Percentiles rank a stretch among this genome's conserved stretches.
phyloP scores from a whole-genome alignment of 305 asterid genomes.

The Withania somnifera region DNA sequence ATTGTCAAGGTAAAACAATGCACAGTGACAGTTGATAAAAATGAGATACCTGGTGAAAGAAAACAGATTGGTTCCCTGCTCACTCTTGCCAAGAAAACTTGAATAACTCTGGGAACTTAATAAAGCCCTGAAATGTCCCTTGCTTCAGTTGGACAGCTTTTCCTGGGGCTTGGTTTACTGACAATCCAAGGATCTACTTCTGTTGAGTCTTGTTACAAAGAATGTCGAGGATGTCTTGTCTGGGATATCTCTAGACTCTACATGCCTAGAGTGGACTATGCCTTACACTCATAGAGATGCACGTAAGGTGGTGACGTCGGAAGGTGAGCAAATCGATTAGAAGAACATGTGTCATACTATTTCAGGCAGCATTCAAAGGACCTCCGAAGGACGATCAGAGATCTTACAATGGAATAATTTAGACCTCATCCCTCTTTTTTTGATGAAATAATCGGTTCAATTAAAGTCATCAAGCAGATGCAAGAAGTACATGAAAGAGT shows the following conservation, averaged over 20 bases:
- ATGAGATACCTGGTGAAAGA: background rate
- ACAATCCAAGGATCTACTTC: background rate
- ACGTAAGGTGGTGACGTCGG: background rate
- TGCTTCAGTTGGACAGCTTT: too few relatives aligned
- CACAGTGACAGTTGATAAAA: background rate
- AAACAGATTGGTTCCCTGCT: background rate
- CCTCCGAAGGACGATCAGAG: background rate
- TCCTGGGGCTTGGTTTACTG: background rate
- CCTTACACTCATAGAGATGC: background rate
- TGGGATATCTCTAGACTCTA: too few relatives aligned
- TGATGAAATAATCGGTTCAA: too few relatives aligned
- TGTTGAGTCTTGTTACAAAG: background rate
- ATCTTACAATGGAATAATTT: background rate
- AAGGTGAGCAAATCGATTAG: background rate
- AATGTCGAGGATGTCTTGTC: background rate
- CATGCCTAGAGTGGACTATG: too few relatives aligned
- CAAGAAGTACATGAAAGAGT: too few relatives aligned
- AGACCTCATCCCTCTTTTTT: too few relatives aligned
- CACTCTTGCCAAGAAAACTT: background rate
- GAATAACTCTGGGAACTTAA: background rate
- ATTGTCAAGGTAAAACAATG: background rate
- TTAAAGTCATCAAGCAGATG: too few relatives aligned
- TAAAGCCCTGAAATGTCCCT: background rate
- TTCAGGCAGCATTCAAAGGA: background rate
- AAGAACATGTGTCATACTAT: background rate